phyloP scores from a whole-genome alignment of 1,284 basidiomycete species.

The Porodaedalea pini region DNA sequence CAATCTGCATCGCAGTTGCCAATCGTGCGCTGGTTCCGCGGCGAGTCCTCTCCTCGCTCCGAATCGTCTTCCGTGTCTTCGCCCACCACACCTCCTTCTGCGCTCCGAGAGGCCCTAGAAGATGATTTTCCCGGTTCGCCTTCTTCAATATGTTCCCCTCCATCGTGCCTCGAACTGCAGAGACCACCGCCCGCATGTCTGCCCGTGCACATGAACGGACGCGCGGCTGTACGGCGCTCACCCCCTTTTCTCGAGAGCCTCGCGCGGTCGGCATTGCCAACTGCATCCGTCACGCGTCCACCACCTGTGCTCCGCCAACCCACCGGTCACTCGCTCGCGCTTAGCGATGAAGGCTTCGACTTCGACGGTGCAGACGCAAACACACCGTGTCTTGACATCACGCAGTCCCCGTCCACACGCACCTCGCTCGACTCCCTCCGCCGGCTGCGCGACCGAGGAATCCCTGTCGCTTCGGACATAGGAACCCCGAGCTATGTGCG shows the following conservation, averaged over 20 bases:
- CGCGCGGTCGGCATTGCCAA: conserved; percentile 61
- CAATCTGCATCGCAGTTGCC: conserved; percentile 29
- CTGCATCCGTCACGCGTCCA: conserved; percentile 47
- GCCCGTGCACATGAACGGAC: conserved; percentile 38
- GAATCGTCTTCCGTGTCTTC: conserved; percentile 29
- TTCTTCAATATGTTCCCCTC: conserved; percentile 5
- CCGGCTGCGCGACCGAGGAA: conserved; percentile 44
- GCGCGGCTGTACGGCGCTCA: conserved; percentile 25
- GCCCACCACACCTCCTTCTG: conserved; percentile 27
- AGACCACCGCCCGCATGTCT: conserved; percentile 47
- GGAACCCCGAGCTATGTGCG: conserved; percentile 6
- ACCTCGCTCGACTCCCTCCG: conserved; percentile 66
- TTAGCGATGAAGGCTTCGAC: conserved; percentile 20
- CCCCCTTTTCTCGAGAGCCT: conserved; percentile 60
- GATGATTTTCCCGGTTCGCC: conserved; percentile 35
- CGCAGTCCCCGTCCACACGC: conserved; percentile 37
- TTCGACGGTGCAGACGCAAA: conserved; percentile 22
- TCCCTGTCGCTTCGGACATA: conserved; percentile 28
- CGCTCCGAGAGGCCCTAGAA: conserved; percentile 39
- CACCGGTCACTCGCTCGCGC: conserved; percentile 31
- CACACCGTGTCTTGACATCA: conserved; percentile 27
- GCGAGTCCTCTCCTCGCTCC: conserved; percentile 22
- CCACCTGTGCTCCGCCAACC: conserved; percentile 26
- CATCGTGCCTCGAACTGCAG: conserved; percentile 28
- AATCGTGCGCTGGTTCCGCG: conserved; percentile 49